phyloP scores from a whole-genome alignment of 176 grass and related monocot genomes.

The Lolium multiflorum region DNA sequence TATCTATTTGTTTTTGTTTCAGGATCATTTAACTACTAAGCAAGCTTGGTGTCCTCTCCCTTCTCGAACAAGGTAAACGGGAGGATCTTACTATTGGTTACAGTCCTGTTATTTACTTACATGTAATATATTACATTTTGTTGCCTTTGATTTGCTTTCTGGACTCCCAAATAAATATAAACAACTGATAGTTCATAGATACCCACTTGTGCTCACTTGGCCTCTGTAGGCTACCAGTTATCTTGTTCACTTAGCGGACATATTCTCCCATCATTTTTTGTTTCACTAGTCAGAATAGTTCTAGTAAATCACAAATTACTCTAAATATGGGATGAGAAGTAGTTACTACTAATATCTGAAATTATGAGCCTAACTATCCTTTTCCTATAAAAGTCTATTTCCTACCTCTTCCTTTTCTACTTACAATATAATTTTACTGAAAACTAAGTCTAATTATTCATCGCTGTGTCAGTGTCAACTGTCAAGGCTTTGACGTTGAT shows the following conservation, averaged over 20 bases:
- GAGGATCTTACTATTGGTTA: constrained; percentile 17
- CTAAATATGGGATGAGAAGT: constrained; percentile 5
- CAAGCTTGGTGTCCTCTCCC: constrained; percentile 39
- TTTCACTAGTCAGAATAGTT: constrained; percentile 42
- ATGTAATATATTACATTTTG: constrained; percentile 20
- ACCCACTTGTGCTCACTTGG: constrained; percentile 5
- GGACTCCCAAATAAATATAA: neutral
- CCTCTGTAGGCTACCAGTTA: neutral
- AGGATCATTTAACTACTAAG: constrained; percentile 97
- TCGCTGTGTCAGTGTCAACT: neutral
- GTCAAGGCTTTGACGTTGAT: neutral
- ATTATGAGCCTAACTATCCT: neutral
- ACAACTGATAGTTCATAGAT: constrained; percentile 20
- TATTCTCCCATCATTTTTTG: constrained; percentile 15
- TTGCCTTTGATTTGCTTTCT: neutral
- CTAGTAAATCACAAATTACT: constrained; percentile 10
- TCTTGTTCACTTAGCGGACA: neutral
- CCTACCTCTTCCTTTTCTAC: constrained; percentile 1
- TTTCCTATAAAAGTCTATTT: neutral
- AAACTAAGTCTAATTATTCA: neutral
- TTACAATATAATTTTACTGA: neutral
- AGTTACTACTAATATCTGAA: constrained; percentile 27
- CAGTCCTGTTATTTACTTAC: neutral
- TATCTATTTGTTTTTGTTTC: constrained; percentile 34
- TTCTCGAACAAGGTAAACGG: constrained; percentile 48